Base-by-base conservation (phyloP, 768 basidiomycete species). In the Asterophora parasitica region DNA sequence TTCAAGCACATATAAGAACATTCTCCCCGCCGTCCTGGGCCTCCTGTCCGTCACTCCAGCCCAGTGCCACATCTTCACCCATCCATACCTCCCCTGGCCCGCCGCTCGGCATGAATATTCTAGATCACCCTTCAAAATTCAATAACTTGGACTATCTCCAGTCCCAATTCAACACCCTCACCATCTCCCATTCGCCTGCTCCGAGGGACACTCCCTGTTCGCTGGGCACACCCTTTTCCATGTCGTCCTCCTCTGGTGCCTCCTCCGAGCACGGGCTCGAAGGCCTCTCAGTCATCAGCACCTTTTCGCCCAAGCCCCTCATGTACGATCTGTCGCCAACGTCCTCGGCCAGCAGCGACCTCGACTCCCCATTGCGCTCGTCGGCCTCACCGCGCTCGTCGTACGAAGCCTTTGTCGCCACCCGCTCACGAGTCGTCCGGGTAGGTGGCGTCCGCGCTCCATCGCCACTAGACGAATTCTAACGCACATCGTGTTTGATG, bases 391-490 rank as follows among this genome's bases (percentile, higher is more conserved):
- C 55, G 27, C 48, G 60, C n/a, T 50, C 45, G 45, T 56, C 58
- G 27, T 51, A 65, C 19, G 64, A 72, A 13, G 67, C 73, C 5
- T 82, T 82, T 54, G 55, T 76, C 19, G 58, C 67, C 28, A 74
- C 77, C 37, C 71, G 71, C 34, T 81, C 79, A 27, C 74, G 79
- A 48, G 77, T 73, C n/a, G 68, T 81, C 20, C 71, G 70, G 45
- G 81, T 80, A 51, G 57, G 78, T 70, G 54, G 35, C 53, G 46
- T 57, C 34, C 40, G 37, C 53, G 44, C 51, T 40, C 38, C 49
- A 50, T 34, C 38, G 49, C 42, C 13, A 42, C 48, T 44, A 42
- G 52, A 43, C 36, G 6, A 3, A 6, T 23, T 23, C 23, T 23
- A 6, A 23, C 23, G 23, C 23, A 23, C 28, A 49, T 44, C 46